A percentile compares a stretch with the other conserved stretches of the same genome.
These are phyloP conservation scores for Chaetomidium leptoderma DNA, from an alignment of 495 filamentous ascomycete species.

Conservation along the genomic window DNA sequence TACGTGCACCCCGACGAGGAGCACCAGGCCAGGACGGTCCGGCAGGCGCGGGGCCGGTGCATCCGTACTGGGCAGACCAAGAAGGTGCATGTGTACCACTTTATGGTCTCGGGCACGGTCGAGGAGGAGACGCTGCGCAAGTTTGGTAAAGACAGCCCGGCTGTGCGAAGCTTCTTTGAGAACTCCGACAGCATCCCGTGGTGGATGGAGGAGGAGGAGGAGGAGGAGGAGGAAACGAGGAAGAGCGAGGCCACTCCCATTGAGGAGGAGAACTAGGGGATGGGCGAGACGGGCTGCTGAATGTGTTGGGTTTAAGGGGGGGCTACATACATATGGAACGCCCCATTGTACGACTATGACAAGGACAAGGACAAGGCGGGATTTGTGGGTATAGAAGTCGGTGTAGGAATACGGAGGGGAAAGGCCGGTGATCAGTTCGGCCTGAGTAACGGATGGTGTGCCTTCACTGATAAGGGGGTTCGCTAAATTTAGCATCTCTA, in stretches of 20 bases:
- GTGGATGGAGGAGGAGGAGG: constrained; percentile 12
- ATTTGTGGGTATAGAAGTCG: background rate
- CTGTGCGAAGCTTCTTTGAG: constrained; percentile 11
- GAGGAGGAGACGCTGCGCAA: constrained; percentile 64
- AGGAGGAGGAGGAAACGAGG: background rate
- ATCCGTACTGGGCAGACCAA: constrained; percentile 65
- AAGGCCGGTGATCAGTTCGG: background rate
- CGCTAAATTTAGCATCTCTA: background rate
- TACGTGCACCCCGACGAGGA: constrained; percentile 48
- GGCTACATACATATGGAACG: background rate
- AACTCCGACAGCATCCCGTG: background rate
- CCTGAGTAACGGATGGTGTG: background rate
- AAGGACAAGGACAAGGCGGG: background rate
- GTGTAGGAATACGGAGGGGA: background rate
- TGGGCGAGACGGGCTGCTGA: background rate
- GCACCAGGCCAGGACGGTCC: constrained; percentile 57
- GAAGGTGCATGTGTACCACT: constrained; percentile 64
- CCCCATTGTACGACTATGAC: background rate
- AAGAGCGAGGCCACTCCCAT: too few species aligned
- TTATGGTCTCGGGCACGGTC: constrained; percentile 59
- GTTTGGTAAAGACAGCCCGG: background rate
- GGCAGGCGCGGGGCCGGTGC: constrained; percentile 67
- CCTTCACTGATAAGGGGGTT: constrained; percentile 5
- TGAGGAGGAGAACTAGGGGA: background rate
- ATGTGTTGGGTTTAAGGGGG: background rate